Evolutionary conservation across 345 rosid genomes (phyloP), one percentile per base, ranked within the genome.

Genomic region (Salix arbutifolia): DNA sequence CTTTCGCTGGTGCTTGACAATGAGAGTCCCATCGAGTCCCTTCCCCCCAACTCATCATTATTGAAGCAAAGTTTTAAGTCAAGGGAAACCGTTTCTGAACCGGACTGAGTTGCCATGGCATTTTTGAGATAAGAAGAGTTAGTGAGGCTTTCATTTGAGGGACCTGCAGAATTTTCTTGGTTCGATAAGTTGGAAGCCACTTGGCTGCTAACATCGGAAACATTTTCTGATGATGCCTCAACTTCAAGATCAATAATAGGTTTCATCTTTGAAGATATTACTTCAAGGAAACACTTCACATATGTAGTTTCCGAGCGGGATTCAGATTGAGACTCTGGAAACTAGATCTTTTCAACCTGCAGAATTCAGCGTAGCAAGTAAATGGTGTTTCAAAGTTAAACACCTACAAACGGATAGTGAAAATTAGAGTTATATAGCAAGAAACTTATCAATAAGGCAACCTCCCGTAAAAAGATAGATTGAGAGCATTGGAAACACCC

Each of bases 1-100:
- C 91, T 86, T 44, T 86, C 92, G 4, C 91, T 87, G 4, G 94
- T 90, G 86, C 96, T 86, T 4, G 93, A 85, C 71, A 81, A 62
- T 78, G 92, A 83, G 46, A 87, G 18, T n/a, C 89, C 90, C 70
- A 70, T 65, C 0, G 85, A 73, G 31, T 58, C 77, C 67, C 73
- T 78, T 23, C 13, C 38, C 21, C 73, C 74, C 30, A 58, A 14
- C 50, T 56, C 69, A 56, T 78, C 77, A 40, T 56, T 67, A n/a
- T 31, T 67, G 77, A 67, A 73, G 69, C 72, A 23, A 73, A 78
- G 76, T 16, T 61, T 78, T n/a, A 78, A 67, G 62, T 78, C 81
- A 9, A 78, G 77, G 33, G 81, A 78, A 67, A 78, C 64, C 19
- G 25, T 60, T 30, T 78, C 77, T 42, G 69, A 67, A 56, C 73